phyloP scores from a whole-genome alignment of 2,329 filamentous ascomycete genomes.

The Trichoderma simmonsii region DNA sequence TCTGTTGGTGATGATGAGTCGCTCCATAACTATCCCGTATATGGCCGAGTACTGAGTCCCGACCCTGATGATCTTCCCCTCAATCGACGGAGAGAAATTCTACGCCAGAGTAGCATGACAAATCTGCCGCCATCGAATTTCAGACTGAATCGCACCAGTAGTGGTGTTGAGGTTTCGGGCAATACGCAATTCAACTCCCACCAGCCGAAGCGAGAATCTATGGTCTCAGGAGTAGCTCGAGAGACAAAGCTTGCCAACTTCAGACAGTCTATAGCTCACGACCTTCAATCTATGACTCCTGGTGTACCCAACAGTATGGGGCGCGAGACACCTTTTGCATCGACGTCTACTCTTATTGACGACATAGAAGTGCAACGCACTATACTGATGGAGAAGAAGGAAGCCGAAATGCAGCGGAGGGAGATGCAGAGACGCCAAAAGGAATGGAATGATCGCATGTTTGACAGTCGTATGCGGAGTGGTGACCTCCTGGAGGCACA shows the following conservation, averaged over 20 bases:
- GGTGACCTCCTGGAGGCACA: conserved; percentile 74
- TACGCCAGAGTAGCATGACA: conserved; percentile 51
- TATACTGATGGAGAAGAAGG: conserved; percentile 58
- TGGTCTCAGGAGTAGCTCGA: conserved; percentile 43
- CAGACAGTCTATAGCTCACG: conserved; percentile 62
- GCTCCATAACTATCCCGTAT: conserved; percentile 36
- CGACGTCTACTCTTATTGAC: conserved; percentile 32
- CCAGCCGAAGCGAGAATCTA: conserved; percentile 49
- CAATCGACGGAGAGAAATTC: conserved; percentile 61
- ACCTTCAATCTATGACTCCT: conserved; percentile 48
- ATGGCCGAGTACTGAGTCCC: conserved; percentile 31
- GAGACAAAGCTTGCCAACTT: conserved; percentile 64
- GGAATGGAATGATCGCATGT: conserved; percentile 57
- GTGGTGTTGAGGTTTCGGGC: conserved; percentile 31
- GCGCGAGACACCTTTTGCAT: conserved; percentile 40
- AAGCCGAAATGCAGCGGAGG: conserved; percentile 58
- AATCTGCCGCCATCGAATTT: conserved; percentile 29
- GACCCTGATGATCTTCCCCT: conserved; percentile 69
- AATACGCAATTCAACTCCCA: conserved; percentile 49
- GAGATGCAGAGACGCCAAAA: conserved; percentile 57
- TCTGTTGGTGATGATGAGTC: conserved; percentile 43
- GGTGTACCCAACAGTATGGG: conserved; percentile 30
- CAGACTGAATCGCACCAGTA: conserved; percentile 23
- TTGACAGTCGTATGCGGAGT: conserved; percentile 73
- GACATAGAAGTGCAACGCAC: conserved; percentile 53